These are phyloP conservation scores for barley (Hordeum vulgare) DNA, from an alignment of 176 grass and related monocot species.

Conservation along the genomic window MorexV3_pseudomolecules_assembly NC_058521.1:600090732-600091231, in stretches of 20 bases:
- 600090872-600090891: not conserved
- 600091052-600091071: slow-evolving; percentile 19
- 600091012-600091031: slow-evolving; percentile 4
- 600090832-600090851: slow-evolving; percentile 1
- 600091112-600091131: slow-evolving; percentile 20
- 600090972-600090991: slow-evolving; percentile 8
- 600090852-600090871: not conserved
- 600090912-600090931: slow-evolving; percentile 9
- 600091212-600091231: slow-evolving; percentile 23
- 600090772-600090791: slow-evolving; percentile 9
- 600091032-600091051: slow-evolving; percentile 13
- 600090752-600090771: slow-evolving; percentile 17
- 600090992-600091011: not conserved
- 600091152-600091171: slow-evolving; percentile 39
- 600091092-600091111: slow-evolving; percentile 1
- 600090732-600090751: not conserved
- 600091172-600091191: not conserved
- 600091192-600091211: slow-evolving; percentile 14
- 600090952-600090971: slow-evolving; percentile 34
- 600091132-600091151: slow-evolving; percentile 18
- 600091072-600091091: slow-evolving; percentile 4
- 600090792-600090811: not conserved
- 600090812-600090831: not conserved
- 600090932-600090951: slow-evolving; percentile 25
- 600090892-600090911: slow-evolving; percentile 10